Conservation (phyloP, 108 stramenopile genomes). For the Seminavis robusta region DNA sequence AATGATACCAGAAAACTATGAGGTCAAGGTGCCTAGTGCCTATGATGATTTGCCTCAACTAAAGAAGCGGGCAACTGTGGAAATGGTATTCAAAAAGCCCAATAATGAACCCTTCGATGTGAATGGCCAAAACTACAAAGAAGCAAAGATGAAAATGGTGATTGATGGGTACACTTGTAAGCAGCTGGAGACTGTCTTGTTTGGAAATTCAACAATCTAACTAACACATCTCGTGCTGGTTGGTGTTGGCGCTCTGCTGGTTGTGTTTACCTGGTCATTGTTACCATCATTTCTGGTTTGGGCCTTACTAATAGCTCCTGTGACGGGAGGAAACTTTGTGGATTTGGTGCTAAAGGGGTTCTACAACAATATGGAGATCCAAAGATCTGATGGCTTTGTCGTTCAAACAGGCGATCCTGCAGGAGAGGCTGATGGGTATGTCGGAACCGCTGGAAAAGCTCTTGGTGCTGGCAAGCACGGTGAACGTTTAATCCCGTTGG, state of each 20-base stretch:
- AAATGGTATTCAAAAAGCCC: conserved; percentile 85
- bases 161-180: conserved; percentile 89
- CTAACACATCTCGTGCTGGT: too few species aligned
- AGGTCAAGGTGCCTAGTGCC: conserved; percentile 75
- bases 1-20: conserved; percentile 85
- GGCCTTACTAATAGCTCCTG: conserved; percentile 69
- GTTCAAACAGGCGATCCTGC: conserved; percentile 95
- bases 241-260: neutral
- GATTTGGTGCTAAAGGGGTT: conserved; percentile 95
- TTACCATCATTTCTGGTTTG: neutral
- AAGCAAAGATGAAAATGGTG: conserved; percentile 89
- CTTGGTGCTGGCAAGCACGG: conserved; percentile 79
- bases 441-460: conserved; percentile 71
- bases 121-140: conserved; percentile 70
- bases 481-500: conserved; percentile 89
- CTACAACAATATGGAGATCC: conserved; percentile 94
- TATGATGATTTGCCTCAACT: conserved; percentile 87
- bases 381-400: conserved; percentile 95
- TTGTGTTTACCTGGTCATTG: neutral
- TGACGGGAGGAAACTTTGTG: conserved; percentile 92
- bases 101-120: conserved; percentile 78
- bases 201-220: too few species aligned
- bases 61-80: conserved; percentile 84
- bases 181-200: too few species aligned
- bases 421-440: conserved; percentile 88